Conservation (phyloP, 2,329 filamentous ascomycete genomes). For the Thelonectria rubi region DNA sequence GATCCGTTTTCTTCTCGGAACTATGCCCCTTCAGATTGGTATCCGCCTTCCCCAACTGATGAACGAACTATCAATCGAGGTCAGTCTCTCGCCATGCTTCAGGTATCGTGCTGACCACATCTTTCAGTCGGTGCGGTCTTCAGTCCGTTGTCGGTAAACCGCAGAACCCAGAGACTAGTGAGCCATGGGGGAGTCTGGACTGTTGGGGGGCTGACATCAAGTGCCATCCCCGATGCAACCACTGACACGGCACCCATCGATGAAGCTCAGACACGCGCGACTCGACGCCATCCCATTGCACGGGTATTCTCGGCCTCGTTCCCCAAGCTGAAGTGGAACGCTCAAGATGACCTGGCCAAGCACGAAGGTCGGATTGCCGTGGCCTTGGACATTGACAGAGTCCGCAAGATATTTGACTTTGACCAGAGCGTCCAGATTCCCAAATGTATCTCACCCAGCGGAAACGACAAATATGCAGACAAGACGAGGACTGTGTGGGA, state of each 20-base stretch:
- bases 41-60: slow-evolving; percentile 28
- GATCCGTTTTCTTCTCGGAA: slow-evolving; percentile 54
- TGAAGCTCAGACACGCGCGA: slow-evolving; percentile 69
- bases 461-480: slow-evolving; percentile 1
- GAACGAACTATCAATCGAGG: slow-evolving; percentile 26
- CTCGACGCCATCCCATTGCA: slow-evolving; percentile 78
- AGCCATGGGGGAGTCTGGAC: slow-evolving; percentile 80
- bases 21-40: slow-evolving; percentile 20
- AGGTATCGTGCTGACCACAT: slow-evolving; percentile 17
- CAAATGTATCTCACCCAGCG: slow-evolving; percentile 4
- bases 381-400: slow-evolving; percentile 81
- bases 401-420: slow-evolving; percentile 71
- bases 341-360: slow-evolving; percentile 70
- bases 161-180: slow-evolving; percentile 54
- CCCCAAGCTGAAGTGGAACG: slow-evolving; percentile 49
- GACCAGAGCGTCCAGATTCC: slow-evolving; percentile 32
- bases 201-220: slow-evolving; percentile 74
- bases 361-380: slow-evolving; percentile 80
- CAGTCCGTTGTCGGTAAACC: slow-evolving; percentile 37
- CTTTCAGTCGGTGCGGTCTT: slow-evolving; percentile 40
- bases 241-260: slow-evolving; percentile 60
- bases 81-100: slow-evolving; percentile 9
- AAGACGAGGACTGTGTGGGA: slow-evolving; percentile 39
- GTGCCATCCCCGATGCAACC: slow-evolving; percentile 45
- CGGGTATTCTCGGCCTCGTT: slow-evolving; percentile 68